phyloP scores from a whole-genome alignment of 192 early-diverging fungal genomes.

The Phycomyces blakesleeanus region DNA sequence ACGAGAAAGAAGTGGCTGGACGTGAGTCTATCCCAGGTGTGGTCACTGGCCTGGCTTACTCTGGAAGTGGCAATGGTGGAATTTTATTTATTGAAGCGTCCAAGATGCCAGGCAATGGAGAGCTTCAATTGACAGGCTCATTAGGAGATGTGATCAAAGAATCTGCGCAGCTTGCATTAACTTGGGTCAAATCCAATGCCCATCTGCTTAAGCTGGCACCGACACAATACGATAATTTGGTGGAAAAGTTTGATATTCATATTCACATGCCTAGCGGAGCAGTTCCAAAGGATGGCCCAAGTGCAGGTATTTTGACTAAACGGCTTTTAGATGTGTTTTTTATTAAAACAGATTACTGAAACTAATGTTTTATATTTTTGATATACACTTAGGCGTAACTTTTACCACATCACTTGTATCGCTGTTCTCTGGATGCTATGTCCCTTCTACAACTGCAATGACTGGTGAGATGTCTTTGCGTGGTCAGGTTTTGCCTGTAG shows the following conservation, averaged over 20 bases:
- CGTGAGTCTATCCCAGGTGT: constrained; percentile 64
- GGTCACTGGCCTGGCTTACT: constrained; percentile 83
- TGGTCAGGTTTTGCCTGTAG: constrained; percentile 78
- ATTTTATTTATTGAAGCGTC: constrained; percentile 80
- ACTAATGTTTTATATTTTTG: too few relatives aligned
- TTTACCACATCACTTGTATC: constrained; percentile 79
- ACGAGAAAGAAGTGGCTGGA: constrained; percentile 68
- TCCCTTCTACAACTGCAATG: constrained; percentile 64
- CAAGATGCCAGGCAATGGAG: constrained; percentile 68
- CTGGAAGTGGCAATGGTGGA: constrained; percentile 64
- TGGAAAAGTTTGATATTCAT: constrained; percentile 71
- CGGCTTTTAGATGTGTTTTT: constrained; percentile 22
- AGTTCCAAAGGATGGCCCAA: constrained; percentile 82
- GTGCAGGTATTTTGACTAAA: too few relatives aligned
- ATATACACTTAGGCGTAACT: constrained; percentile 55
- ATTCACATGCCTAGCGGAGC: constrained; percentile 85
- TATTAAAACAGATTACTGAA: constrained; percentile 2
- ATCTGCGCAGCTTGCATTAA: constrained; percentile 71
- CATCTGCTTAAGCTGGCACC: constrained; percentile 50
- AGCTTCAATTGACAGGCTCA: constrained; percentile 65
- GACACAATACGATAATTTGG: constrained; percentile 38
- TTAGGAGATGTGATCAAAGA: constrained; percentile 87
- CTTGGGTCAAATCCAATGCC: constrained; percentile 74
- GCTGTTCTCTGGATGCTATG: constrained; percentile 55
- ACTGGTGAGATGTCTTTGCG: constrained; percentile 85